phyloP scores from a whole-genome alignment of 768 basidiomycete genomes.

The Xerocomellus intermedius region DNA sequence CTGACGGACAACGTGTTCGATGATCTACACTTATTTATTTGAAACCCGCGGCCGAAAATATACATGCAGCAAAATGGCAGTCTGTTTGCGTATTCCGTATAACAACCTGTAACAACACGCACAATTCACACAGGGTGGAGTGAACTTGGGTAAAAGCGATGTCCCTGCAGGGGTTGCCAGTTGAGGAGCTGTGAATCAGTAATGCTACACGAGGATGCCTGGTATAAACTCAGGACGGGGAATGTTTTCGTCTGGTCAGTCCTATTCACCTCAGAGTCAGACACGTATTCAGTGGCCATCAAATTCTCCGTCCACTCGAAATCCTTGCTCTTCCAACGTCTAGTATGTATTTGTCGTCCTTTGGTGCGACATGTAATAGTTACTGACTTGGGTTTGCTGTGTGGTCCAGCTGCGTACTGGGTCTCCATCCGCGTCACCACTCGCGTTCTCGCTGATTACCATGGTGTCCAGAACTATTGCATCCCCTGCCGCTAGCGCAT shows the following conservation, averaged over 20 bases:
- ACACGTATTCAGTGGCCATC: neutral
- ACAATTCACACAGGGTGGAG: conserved; percentile 2
- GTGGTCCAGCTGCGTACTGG: neutral
- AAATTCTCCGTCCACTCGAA: neutral
- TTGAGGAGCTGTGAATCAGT: neutral
- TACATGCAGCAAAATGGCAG: neutral
- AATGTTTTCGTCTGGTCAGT: neutral
- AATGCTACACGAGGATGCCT: neutral
- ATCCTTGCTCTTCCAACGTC: neutral
- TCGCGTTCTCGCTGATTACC: neutral
- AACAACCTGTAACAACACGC: no score
- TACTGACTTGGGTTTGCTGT: neutral
- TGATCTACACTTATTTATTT: neutral
- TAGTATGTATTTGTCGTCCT: conserved; percentile 3
- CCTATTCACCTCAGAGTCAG: neutral
- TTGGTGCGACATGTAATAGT: neutral
- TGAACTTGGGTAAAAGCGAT: no score
- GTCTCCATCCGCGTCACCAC: neutral
- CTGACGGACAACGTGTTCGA: conserved; percentile 11
- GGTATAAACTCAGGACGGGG: conserved; percentile 16
- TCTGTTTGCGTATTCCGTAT: neutral
- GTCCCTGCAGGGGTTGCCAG: no score
- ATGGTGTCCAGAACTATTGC: conserved; percentile 3
- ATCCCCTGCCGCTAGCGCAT: neutral
- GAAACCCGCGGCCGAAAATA: neutral